A percentile compares a stretch with the other conserved stretches of the same genome.
Evolutionary conservation across 2,329 filamentous ascomycete genomes (phyloP).

Genomic region (Phyllosticta paracitricarpa): DNA sequence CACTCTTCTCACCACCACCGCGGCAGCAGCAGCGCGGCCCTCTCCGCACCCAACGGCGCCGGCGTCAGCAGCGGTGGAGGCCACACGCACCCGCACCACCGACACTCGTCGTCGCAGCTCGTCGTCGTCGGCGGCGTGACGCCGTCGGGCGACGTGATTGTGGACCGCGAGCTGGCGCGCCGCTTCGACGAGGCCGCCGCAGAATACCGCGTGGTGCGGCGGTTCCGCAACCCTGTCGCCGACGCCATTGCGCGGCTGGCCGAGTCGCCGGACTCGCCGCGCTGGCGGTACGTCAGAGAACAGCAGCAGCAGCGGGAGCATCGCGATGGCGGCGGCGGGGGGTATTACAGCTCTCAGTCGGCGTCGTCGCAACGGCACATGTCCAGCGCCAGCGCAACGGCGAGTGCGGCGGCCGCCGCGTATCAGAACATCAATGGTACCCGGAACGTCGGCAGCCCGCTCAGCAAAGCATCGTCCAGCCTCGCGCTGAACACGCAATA

Average conservation of each 20-base stretch:
- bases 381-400: slow-evolving; percentile 3
- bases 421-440: not conserved
- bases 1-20: not conserved
- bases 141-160: slow-evolving; percentile 26
- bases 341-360: not conserved
- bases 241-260: slow-evolving; percentile 49
- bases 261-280: slow-evolving; percentile 39
- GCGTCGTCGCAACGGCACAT: not conserved
- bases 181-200: slow-evolving; percentile 60
- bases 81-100: slow-evolving; percentile 18
- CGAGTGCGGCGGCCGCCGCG: slow-evolving; percentile 13
- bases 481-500: slow-evolving; percentile 4
- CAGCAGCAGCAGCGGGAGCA: not conserved
- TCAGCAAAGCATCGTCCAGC: not conserved
- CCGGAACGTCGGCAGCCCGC: slow-evolving; percentile 2
- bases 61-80: too few relatives aligned
- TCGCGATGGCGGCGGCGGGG: not conserved
- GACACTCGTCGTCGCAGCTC: slow-evolving; percentile 20
- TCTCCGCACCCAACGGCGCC: slow-evolving; percentile 17
- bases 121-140: slow-evolving; percentile 11
- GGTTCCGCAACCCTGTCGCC: slow-evolving; percentile 61
- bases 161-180: slow-evolving; percentile 53
- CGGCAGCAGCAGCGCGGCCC: slow-evolving; percentile 23
- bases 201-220: slow-evolving; percentile 64
- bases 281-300: not conserved